Base-by-base conservation (phyloP, 495 filamentous ascomycete genomes). In the Neurospora terricola region DNA sequence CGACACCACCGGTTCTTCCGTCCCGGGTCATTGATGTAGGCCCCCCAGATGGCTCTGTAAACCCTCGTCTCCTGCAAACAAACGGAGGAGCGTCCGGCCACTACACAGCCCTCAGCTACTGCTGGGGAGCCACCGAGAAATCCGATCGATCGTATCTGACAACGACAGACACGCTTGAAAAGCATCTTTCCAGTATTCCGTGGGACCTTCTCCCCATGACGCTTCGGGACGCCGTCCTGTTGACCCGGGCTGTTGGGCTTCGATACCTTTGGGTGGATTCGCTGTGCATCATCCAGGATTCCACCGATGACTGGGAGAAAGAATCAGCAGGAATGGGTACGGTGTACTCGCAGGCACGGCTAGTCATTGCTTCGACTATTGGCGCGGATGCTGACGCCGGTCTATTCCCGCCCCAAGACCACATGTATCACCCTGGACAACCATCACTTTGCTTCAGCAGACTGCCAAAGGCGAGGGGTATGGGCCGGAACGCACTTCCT, bases 41-140 rank as follows among this genome's bases (percentile, higher is more conserved):
- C 12, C 0, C 23, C 0, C 54, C 2, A 12, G 1, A 1, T 1
- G 6, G 54, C 12, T 16, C 1, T 1, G 27, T 0, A 0, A 3
- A 3, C 1, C 0, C 23, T 0, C 54, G 23, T 16, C 23, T 62
- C 1, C 0, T 62, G 54, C 5, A 62, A 16, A 4, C 54, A 1
- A 16, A 62, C 1, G 54, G 54, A n/a, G 0, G 0, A 3, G 2
- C 23, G 12, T 30, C 30, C 0, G 54, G 2, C 1, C 1, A 62
- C 9, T 62, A 62, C 12, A 62, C 27, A 0, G 54, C 54, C 23
- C 54, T 62, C 54, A 62, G 54, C 2, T 62, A 62, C 54, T 62
- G 54, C 2, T 62, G 54, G 54, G 54, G 54, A 62, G 9, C 12
- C 2, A 1, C 23, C 9, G 12, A 7, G 0, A 62, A 62, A 3